These are phyloP conservation scores for Blepharisma undulans DNA, from an alignment of 169 alveolate species.

Conservation along the genomic window DNA sequence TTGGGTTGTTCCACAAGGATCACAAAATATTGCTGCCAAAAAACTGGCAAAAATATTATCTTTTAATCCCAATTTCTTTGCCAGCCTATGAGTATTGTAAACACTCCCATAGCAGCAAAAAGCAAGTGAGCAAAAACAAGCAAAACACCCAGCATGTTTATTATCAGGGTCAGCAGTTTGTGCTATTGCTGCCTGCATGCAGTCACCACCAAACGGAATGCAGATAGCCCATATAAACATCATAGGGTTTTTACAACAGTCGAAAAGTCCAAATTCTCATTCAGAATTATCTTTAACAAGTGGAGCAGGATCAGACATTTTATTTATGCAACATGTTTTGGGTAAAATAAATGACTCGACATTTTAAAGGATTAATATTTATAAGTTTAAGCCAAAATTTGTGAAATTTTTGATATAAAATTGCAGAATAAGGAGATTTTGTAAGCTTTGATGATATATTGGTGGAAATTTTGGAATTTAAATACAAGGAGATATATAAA, in stretches of 20 bases:
- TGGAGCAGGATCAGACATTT: neutral
- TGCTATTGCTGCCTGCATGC: slow-evolving; percentile 1
- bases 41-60: neutral
- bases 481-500: no score
- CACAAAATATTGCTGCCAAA: neutral
- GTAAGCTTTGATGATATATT: no score
- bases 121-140: neutral
- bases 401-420: neutral
- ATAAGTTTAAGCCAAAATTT: no score
- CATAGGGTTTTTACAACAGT: neutral
- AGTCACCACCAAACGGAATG: neutral
- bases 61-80: neutral
- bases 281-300: neutral
- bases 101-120: neutral
- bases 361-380: neutral
- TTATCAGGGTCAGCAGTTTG: neutral
- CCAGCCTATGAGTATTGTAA: neutral
- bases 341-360: neutral
- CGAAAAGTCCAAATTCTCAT: neutral
- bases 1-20: neutral
- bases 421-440: neutral
- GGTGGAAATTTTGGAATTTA: no score
- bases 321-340: neutral
- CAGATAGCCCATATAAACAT: neutral
- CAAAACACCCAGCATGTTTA: neutral